These are phyloP conservation scores for Closterium sp. DNA, from an alignment of 139 green algal species.

Conservation along the genomic window DNA sequence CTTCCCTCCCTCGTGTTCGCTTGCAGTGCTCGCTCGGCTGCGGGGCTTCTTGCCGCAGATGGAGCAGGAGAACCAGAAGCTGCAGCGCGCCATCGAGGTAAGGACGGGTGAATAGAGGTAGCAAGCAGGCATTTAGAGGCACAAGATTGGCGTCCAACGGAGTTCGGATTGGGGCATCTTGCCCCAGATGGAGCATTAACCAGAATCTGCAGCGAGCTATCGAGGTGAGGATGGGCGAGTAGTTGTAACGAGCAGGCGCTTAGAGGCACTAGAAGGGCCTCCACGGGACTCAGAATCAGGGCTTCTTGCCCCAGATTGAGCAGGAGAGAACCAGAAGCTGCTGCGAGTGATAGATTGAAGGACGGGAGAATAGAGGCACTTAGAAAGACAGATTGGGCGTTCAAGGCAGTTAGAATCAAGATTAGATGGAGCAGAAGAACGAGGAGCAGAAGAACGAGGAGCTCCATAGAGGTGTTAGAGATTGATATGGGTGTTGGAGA, in stretches of 20 bases:
- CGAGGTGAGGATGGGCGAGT: not conserved
- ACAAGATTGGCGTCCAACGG: too few species aligned
- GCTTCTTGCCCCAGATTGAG: not conserved
- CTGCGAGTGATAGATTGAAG: not conserved
- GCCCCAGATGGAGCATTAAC: not conserved
- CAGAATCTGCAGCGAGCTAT: not conserved
- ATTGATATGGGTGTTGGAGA: too few species aligned
- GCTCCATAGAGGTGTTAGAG: too few species aligned
- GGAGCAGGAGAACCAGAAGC: not conserved
- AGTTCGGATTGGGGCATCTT: not conserved
- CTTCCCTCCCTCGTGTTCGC: not conserved
- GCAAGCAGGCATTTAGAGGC: too few species aligned
- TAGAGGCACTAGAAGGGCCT: too few species aligned
- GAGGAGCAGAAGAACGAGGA: too few species aligned
- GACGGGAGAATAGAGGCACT: not conserved
- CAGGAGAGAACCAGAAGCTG: not conserved
- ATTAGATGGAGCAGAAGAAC: too few species aligned
- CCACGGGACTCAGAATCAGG: not conserved
- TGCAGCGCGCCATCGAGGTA: not conserved
- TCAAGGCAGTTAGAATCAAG: too few species aligned
- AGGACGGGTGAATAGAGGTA: not conserved
- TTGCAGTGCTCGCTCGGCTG: not conserved
- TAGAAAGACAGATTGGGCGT: too few species aligned
- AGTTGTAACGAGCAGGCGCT: too few species aligned
- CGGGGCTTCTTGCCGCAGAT: not conserved